A percentile compares a stretch with the other conserved stretches of the same genome.
phyloP scores from a whole-genome alignment of 192 early-diverging fungal species.

The Neocallimastix lanati region DNA sequence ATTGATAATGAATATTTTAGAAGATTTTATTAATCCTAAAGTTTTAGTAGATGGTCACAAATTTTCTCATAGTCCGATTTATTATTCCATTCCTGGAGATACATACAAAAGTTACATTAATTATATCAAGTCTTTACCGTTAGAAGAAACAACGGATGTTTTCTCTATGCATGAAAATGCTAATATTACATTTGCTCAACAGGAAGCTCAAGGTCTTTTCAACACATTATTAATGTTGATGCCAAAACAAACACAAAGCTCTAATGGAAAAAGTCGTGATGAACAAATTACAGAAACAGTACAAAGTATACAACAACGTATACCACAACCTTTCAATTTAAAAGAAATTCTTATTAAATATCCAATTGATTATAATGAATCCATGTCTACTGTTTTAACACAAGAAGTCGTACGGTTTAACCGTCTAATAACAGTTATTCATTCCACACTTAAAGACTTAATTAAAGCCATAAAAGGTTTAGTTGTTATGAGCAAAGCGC shows the following conservation, averaged over 20 bases:
- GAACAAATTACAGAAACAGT: constrained; percentile 25
- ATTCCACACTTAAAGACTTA: constrained; percentile 25
- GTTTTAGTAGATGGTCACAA: constrained; percentile 28
- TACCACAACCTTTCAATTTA: constrained; percentile 29
- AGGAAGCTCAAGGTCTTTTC: constrained; percentile 32
- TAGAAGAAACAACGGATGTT: constrained; percentile 36
- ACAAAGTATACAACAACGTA: constrained; percentile 15
- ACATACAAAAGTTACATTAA: constrained; percentile 18
- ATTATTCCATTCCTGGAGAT: constrained; percentile 22
- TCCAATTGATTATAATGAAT: constrained; percentile 37
- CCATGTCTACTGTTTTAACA: constrained; percentile 32
- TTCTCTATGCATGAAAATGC: constrained; percentile 44
- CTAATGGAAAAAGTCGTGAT: constrained; percentile 25
- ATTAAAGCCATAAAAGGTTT: constrained; percentile 30
- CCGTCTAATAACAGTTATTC: constrained; percentile 22
- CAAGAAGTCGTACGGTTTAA: constrained; percentile 46
- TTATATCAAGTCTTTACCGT: constrained; percentile 29
- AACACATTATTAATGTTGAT: constrained; percentile 28
- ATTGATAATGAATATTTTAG: constrained; percentile 35
- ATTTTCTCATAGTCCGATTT: constrained; percentile 20
- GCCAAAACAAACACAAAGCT: constrained; percentile 20
- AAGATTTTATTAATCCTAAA: constrained; percentile 28
- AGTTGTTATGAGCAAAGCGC: constrained; percentile 32
- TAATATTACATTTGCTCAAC: constrained; percentile 42
- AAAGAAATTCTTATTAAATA: constrained; percentile 23